Percentiles rank a stretch among this genome's conserved stretches.
Conservation (phyloP, 176 grass and related monocot species). For the Aegilops umbellulata region DNA sequence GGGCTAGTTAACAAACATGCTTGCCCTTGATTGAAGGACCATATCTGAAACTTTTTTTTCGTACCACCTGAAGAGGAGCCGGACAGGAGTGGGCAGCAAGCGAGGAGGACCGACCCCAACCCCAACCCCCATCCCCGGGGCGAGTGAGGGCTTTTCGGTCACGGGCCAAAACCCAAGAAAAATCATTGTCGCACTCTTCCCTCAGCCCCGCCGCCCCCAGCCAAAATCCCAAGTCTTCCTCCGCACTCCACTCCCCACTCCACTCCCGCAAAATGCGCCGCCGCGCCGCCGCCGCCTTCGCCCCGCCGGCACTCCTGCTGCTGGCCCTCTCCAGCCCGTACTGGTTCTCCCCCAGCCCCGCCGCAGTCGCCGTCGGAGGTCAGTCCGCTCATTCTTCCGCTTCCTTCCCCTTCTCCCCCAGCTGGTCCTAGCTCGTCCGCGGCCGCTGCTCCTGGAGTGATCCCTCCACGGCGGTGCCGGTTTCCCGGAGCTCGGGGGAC, state of each 20-base stretch:
- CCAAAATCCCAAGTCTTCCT: neutral
- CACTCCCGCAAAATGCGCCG: constrained; percentile 24
- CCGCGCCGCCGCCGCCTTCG: neutral
- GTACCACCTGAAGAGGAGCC: neutral
- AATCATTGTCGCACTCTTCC: neutral
- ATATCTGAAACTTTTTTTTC: neutral
- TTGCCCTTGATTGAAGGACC: too few relatives aligned
- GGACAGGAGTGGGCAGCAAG: too few relatives aligned
- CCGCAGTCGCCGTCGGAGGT: constrained; percentile 66
- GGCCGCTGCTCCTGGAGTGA: neutral
- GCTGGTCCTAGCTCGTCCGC: neutral
- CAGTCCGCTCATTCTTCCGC: neutral
- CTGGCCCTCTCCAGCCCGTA: constrained; percentile 23
- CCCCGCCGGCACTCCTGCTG: neutral
- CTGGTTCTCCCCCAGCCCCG: constrained; percentile 40
- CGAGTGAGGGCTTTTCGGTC: neutral
- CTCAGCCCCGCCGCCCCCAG: neutral
- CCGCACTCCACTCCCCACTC: neutral
- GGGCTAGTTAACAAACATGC: too few relatives aligned
- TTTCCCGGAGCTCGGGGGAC: neutral
- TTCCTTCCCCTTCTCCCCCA: neutral
- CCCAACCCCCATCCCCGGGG: too few relatives aligned
- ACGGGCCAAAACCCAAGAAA: constrained; percentile 13
- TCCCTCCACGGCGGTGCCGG: neutral
- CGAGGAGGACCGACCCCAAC: neutral